Base-by-base conservation (phyloP, 2,329 filamentous ascomycete genomes). In the Fusarium sp. region DNA sequence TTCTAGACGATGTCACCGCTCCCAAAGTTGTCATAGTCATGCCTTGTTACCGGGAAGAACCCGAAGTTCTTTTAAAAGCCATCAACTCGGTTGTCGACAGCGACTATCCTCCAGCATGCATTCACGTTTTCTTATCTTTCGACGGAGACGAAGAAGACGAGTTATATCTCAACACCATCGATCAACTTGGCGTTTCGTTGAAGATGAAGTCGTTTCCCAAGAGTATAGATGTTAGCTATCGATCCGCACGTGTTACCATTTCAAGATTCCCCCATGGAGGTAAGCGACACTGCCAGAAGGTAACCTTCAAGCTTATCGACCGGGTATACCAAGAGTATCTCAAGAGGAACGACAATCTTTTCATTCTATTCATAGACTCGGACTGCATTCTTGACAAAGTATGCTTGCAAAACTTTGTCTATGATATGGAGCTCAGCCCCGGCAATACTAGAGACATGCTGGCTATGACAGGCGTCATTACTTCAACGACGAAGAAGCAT, bases 391-490 rank as follows among this genome's bases (percentile, higher is more conserved):
- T 98, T 49, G 95, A 98, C 81, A 88, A 89, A 60, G 88, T 94
- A 40, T 98, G 95, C 77, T 87, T 98, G 62, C 95, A 97, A 77
- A 98, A 97, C 78, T 98, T 98, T 80, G 92, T 98, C 82, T 97
- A 96, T 79, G 95, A 98, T 77, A 98, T 98, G 96, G 94, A 98
- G 79, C 84, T 98, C 63, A 97, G 95, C 78, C 95, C 95, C 1
- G 94, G 94, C 55, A 97, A 94, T 80, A 89, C 92, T 75, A 89
- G 90, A 75, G 93, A 96, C 77, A 97, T 97, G 93, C 84, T 98
- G 75, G 95, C 95, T 53, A 97, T 97, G 93, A 98, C 95, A 15
- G 95, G 95, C 32, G 92, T 98, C 75, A 98, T 98, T 75, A 98
- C 95, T 3, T 95, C 94, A 1, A 97, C 94, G 0, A 97, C 95